Conservation (phyloP, 2,329 filamentous ascomycete genomes). For the Pezicula rhizophila region DNA sequence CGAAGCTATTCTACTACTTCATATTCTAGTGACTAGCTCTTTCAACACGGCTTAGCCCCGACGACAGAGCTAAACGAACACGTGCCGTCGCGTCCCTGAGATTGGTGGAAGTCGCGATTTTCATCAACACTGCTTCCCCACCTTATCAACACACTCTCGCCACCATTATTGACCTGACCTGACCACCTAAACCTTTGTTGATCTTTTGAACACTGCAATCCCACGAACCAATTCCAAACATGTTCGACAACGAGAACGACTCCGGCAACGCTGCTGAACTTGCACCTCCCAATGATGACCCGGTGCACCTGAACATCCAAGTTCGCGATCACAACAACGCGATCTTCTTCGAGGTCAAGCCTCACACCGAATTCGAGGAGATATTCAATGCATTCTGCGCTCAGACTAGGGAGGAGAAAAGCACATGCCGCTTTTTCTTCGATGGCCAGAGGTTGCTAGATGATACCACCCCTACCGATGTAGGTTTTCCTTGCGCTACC, state of each 20-base stretch:
- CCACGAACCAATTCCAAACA: neutral
- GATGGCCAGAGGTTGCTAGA: neutral
- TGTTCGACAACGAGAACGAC: neutral
- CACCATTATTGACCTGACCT: too few relatives aligned
- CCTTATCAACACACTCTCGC: too few relatives aligned
- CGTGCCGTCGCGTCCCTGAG: too few relatives aligned
- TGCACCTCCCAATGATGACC: neutral
- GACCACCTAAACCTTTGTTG: too few relatives aligned
- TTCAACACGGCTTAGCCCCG: too few relatives aligned
- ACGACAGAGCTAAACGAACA: too few relatives aligned
- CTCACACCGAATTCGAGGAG: neutral
- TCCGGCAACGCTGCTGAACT: neutral
- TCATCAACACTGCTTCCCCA: too few relatives aligned
- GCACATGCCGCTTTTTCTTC: neutral
- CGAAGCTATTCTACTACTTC: too few relatives aligned
- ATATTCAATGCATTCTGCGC: neutral
- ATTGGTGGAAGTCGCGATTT: too few relatives aligned
- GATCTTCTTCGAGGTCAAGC: neutral
- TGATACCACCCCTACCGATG: neutral
- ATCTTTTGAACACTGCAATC: too few relatives aligned
- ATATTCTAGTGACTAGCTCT: too few relatives aligned
- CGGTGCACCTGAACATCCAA: neutral
- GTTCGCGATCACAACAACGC: neutral
- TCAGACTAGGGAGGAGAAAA: neutral
- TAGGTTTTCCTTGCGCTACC: neutral